Evolutionary conservation across 352 stramenopile genomes (phyloP).

Genomic region (Aphanomyces stellatus): DNA sequence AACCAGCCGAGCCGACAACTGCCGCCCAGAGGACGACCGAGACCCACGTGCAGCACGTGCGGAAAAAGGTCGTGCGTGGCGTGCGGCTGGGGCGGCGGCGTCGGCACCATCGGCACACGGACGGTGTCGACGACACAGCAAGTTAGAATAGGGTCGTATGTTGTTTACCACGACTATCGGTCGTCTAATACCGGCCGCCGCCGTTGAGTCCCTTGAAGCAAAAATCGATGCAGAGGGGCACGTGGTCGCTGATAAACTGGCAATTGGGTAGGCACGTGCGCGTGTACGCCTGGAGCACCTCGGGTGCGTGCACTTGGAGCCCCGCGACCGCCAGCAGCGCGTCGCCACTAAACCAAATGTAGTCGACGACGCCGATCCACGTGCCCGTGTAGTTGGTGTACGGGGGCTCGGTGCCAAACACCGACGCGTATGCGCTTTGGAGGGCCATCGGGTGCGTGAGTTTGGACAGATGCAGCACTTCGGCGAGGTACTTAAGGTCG

Average conservation of each 20-base stretch:
- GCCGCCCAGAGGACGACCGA: neutral
- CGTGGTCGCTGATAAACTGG: conserved; percentile 94
- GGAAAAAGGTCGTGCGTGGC: too few relatives aligned
- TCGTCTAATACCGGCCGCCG: conserved; percentile 15
- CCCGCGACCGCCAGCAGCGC: conserved; percentile 90
- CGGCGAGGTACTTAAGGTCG: conserved; percentile 86
- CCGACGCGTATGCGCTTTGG: conserved; percentile 90
- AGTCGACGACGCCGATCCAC: conserved; percentile 96
- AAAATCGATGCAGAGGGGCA: conserved; percentile 89
- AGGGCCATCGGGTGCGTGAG: conserved; percentile 92
- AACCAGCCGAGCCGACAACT: neutral
- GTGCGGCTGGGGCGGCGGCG: neutral
- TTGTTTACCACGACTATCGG: too few relatives aligned
- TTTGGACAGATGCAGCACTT: conserved; percentile 63
- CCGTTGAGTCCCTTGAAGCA: conserved; percentile 41
- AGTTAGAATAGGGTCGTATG: neutral
- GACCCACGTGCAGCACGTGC: too few relatives aligned
- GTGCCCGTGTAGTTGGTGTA: conserved; percentile 98
- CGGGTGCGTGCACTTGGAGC: conserved; percentile 88
- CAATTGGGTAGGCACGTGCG: conserved; percentile 93
- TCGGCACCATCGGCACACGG: neutral
- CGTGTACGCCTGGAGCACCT: conserved; percentile 77
- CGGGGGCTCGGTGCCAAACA: conserved; percentile 93
- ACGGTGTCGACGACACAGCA: neutral
- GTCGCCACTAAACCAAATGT: conserved; percentile 96